Evolutionary conservation across 148 eudicot species (phyloP).

Genomic region (Vaccinium macrocarpon): DNA sequence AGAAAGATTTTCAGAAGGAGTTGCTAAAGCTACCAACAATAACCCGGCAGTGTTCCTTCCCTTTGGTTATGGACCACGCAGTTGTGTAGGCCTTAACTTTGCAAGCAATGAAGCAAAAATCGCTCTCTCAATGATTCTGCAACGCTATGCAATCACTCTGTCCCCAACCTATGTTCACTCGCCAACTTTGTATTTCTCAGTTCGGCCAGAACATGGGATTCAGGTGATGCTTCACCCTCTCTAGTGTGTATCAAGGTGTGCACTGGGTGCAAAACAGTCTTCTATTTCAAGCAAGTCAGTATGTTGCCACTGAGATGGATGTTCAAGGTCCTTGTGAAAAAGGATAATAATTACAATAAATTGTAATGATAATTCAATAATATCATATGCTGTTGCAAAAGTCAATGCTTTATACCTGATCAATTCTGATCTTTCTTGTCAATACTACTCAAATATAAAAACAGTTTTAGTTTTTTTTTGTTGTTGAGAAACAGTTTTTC

Average conservation of each 20-base stretch:
- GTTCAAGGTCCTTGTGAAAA: background rate
- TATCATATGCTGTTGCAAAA: too few relatives aligned
- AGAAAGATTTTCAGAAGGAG: constrained; percentile 36
- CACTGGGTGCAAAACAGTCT: background rate
- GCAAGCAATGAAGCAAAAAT: constrained; percentile 13
- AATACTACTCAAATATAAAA: too few relatives aligned
- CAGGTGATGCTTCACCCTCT: constrained; percentile 6
- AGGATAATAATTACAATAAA: background rate
- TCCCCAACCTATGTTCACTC: constrained; percentile 16
- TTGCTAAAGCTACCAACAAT: constrained; percentile 36
- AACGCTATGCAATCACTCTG: constrained; percentile 1
- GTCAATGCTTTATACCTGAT: too few relatives aligned
- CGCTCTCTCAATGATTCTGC: constrained; percentile 12
- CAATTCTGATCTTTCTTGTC: too few relatives aligned
- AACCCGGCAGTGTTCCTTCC: constrained; percentile 3
- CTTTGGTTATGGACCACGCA: constrained; percentile 17
- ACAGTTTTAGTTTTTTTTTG: too few relatives aligned
- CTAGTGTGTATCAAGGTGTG: background rate
- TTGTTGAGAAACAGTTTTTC: too few relatives aligned
- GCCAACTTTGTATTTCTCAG: background rate
- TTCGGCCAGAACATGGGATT: constrained; percentile 14
- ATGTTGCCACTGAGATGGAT: background rate
- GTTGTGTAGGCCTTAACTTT: constrained; percentile 32
- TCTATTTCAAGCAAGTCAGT: background rate
- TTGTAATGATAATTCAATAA: too few relatives aligned